Percentiles rank a stretch among this genome's conserved stretches.
These are phyloP conservation scores for Tolypocladium ophioglossoides DNA, from an alignment of 2,329 filamentous ascomycete species.

Conservation along the genomic window DNA sequence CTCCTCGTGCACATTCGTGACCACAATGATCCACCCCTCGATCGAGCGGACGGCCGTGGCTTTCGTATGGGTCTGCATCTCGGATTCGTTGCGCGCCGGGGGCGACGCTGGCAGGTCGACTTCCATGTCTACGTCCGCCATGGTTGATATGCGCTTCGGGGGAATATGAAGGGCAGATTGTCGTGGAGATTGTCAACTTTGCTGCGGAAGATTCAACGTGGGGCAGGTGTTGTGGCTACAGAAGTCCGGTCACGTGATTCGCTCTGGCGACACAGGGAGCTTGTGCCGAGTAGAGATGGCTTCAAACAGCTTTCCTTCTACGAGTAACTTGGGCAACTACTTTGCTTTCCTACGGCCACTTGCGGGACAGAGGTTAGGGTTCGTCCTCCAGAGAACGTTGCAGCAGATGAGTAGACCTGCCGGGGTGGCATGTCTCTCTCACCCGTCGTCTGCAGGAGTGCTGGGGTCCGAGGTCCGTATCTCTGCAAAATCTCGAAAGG, in stretches of 20 bases:
- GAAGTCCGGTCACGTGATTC: neutral
- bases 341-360: neutral
- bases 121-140: constrained; percentile 51
- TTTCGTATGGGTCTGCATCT: constrained; percentile 62
- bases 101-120: constrained; percentile 32
- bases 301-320: neutral
- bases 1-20: constrained; percentile 81
- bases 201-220: neutral
- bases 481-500: neutral
- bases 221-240: neutral
- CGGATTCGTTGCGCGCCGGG: constrained; percentile 40
- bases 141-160: constrained; percentile 11
- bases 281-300: neutral
- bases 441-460: neutral
- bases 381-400: neutral
- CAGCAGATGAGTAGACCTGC: neutral
- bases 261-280: neutral
- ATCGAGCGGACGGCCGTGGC: constrained; percentile 77
- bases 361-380: too few relatives aligned
- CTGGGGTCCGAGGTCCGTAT: too few relatives aligned
- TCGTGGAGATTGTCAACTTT: neutral
- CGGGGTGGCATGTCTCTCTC: neutral
- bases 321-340: neutral
- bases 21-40: constrained; percentile 81
- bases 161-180: neutral